Evolutionary conservation across 129 eudicot species (phyloP).

Genomic region (Helichrysum umbraculigerum): DNA sequence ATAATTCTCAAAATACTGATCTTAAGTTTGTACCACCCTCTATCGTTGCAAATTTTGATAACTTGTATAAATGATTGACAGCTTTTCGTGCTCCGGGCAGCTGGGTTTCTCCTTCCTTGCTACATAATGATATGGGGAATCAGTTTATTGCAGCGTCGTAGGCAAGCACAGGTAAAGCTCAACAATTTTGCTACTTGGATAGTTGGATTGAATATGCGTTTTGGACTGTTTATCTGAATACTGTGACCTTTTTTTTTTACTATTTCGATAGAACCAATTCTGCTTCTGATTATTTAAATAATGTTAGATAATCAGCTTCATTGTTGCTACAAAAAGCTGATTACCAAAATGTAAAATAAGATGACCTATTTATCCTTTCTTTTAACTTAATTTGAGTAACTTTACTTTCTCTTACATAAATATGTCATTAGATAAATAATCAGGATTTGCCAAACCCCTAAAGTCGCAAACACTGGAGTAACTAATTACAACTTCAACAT

Average conservation of each 20-base stretch:
- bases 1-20: not conserved
- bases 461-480: not conserved
- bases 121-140: slow-evolving; percentile 88
- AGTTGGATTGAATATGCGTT: not conserved
- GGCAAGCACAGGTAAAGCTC: slow-evolving; percentile 76
- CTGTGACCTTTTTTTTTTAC: not conserved
- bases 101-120: slow-evolving; percentile 90
- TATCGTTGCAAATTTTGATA: slow-evolving; percentile 16
- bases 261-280: not conserved
- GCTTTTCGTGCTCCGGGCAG: slow-evolving; percentile 80
- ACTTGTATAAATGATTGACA: slow-evolving; percentile 30
- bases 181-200: not conserved
- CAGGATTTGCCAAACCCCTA: not conserved
- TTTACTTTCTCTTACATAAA: not conserved
- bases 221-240: not conserved
- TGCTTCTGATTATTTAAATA: not conserved
- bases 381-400: not conserved
- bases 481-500: not conserved
- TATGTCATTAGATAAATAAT: not conserved
- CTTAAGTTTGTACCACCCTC: not conserved
- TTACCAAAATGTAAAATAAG: not conserved
- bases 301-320: not conserved
- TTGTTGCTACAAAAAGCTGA: not conserved
- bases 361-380: not conserved
- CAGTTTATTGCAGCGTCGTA: slow-evolving; percentile 67